phyloP scores from a whole-genome alignment of 2,329 filamentous ascomycete species.

The Neonectria hederae region DNA sequence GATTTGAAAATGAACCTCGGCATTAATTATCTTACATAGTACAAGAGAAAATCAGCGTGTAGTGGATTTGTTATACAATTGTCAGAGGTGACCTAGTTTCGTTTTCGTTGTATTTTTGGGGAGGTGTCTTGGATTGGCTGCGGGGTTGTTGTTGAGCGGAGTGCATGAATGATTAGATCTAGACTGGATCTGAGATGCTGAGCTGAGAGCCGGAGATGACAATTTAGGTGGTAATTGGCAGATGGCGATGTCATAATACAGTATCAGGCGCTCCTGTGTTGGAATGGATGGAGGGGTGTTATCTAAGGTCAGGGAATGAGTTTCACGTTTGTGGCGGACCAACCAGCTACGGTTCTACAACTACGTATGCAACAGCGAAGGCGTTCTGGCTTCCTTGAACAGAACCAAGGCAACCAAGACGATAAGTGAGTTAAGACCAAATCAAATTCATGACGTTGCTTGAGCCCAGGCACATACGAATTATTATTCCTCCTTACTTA shows the following conservation, averaged over 20 bases:
- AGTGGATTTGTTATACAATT: neutral
- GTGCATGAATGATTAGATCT: constrained; percentile 3
- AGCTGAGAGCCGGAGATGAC: neutral
- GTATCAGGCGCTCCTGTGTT: neutral
- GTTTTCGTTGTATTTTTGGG: neutral
- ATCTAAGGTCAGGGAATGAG: neutral
- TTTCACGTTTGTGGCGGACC: neutral
- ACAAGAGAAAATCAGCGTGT: too few species aligned
- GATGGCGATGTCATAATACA: constrained; percentile 7
- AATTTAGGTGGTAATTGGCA: neutral
- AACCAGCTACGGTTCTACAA: neutral
- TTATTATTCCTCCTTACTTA: neutral
- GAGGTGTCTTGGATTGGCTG: constrained; percentile 3
- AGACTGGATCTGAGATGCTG: neutral
- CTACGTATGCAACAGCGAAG: neutral
- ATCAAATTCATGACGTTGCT: neutral
- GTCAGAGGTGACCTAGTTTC: neutral
- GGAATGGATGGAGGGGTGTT: constrained; percentile 8
- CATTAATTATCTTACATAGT: constrained; percentile 12
- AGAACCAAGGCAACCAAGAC: neutral
- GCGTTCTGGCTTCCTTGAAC: too few species aligned
- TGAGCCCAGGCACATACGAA: neutral
- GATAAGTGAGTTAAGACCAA: too few species aligned
- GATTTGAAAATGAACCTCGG: constrained; percentile 10
- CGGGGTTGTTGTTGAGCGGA: constrained; percentile 7